These are phyloP conservation scores for Apiospora hydei DNA, from an alignment of 2,329 filamentous ascomycete species.

Conservation along the genomic window DNA sequence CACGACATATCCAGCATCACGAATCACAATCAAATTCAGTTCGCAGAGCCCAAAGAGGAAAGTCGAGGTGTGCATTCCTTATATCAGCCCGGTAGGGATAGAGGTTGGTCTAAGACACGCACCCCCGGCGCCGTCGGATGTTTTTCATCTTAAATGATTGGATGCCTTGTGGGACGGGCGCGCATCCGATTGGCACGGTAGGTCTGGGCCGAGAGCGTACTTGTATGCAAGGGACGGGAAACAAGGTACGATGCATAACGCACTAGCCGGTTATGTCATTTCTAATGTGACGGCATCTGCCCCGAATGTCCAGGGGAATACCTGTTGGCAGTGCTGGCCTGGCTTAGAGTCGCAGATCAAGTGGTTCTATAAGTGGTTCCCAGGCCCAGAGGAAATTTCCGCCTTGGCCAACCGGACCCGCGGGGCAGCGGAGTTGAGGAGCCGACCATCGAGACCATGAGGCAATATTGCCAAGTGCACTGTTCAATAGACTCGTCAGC, in stretches of 20 bases:
- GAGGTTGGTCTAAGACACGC: neutral
- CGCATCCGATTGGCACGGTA: neutral
- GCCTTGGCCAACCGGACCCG: neutral
- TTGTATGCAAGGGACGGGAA: too few relatives aligned
- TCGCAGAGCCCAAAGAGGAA: neutral
- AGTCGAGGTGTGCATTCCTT: neutral
- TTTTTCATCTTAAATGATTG: conserved; percentile 3
- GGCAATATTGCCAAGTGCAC: neutral
- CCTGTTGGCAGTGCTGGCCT: too few relatives aligned
- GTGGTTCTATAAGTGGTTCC: neutral
- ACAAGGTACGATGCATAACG: neutral
- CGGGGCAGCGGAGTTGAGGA: neutral
- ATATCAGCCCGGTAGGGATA: neutral
- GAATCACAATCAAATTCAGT: neutral
- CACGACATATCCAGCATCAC: neutral
- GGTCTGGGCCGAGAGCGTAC: neutral
- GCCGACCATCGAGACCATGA: neutral
- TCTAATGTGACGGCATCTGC: neutral
- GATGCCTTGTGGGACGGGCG: neutral
- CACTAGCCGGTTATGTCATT: neutral
- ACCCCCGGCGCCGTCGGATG: neutral
- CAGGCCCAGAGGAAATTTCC: neutral
- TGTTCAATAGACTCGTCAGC: neutral
- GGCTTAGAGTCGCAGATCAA: neutral
- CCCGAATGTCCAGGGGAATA: too few relatives aligned